Evolutionary conservation across 2,329 filamentous ascomycete species (phyloP), one percentile per base, ranked within the genome.

Genomic region (Graphilbum fragrans): DNA sequence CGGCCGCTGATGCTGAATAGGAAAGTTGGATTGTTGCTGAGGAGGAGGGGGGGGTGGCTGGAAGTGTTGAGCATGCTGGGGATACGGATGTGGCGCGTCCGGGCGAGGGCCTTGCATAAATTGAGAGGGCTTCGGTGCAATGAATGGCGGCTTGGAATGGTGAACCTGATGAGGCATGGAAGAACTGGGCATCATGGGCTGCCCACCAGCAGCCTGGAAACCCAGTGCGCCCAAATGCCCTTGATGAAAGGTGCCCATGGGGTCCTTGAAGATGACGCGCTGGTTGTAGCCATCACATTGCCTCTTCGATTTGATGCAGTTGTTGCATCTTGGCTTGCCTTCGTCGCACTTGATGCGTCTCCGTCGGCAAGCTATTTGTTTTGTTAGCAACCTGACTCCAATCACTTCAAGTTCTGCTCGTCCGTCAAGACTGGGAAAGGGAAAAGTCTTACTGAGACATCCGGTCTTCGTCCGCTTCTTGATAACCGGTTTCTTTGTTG

Each of bases 271-370:
- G 45, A 86, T 69, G 41, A 92, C 78, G 37, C 82, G 75, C 57
- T 86, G 82, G 50, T 78, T 86, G 58, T 92, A 92, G 41, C 86
- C 86, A 58, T 92, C 84, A 57, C 86, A 93, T 49, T 78, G 69
- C 14, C 86, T 74, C 60, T 88, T 90, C 17, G 84, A 90, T 55
- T 90, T 92, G 63, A 83, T 77, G 62, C 86, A 93, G 55, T 93
- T 93, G 54, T 72, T 78, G 61, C 86, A 92, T 22, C 73, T 82
- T 21, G 86, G 86, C 38, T 82, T 75, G 53, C 86, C 85, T 59
- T 96, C 92, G 47, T 92, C 92, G 60, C 92, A 98, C 63, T 96
- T 98, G 62, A 98, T 96, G 47, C 92, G 83, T 41, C 92, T 81
- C 62, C 85, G 90, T 48, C 92, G 82, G 63, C 92, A 98, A 44